Conservation (phyloP, 2,329 filamentous ascomycete species). For the Didymella glomerata region DNA sequence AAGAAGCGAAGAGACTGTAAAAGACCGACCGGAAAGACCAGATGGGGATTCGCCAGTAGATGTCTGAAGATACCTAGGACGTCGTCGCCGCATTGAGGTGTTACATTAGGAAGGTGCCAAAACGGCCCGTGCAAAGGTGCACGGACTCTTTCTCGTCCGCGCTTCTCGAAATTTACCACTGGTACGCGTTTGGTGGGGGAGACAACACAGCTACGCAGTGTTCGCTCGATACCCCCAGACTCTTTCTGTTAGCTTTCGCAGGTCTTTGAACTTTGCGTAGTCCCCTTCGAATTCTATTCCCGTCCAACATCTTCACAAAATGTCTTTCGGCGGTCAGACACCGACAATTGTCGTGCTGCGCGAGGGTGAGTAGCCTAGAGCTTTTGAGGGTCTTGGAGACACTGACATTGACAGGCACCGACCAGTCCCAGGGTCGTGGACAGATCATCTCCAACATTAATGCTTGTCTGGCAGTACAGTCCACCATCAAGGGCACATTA, state of each 20-base stretch:
- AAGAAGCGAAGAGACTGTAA: neutral
- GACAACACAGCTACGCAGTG: constrained; percentile 37
- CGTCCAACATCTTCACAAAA: constrained; percentile 54
- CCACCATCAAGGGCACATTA: constrained; percentile 93
- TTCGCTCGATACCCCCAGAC: constrained; percentile 21
- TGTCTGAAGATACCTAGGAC: neutral
- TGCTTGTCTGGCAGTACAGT: constrained; percentile 93
- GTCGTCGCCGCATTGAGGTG: neutral
- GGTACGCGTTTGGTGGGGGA: constrained; percentile 39
- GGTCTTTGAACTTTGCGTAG: constrained; percentile 40
- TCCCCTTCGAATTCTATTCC: constrained; percentile 23
- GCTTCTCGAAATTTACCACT: constrained; percentile 35
- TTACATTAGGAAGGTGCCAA: constrained; percentile 13
- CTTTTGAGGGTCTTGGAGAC: constrained; percentile 22
- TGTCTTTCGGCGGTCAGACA: constrained; percentile 98
- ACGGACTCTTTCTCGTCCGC: constrained; percentile 19
- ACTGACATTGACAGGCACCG: constrained; percentile 74
- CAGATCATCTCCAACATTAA: constrained; percentile 99
- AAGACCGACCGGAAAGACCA: neutral
- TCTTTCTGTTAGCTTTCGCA: constrained; percentile 12
- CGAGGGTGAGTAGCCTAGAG: constrained; percentile 74
- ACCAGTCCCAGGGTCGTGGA: constrained; percentile 94
- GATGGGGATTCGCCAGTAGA: neutral
- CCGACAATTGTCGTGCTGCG: constrained; percentile 98
- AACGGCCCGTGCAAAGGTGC: constrained; percentile 10